These are phyloP conservation scores for Lupinus albus DNA, from an alignment of 306 rosid species.

Conservation along the genomic window DNA sequence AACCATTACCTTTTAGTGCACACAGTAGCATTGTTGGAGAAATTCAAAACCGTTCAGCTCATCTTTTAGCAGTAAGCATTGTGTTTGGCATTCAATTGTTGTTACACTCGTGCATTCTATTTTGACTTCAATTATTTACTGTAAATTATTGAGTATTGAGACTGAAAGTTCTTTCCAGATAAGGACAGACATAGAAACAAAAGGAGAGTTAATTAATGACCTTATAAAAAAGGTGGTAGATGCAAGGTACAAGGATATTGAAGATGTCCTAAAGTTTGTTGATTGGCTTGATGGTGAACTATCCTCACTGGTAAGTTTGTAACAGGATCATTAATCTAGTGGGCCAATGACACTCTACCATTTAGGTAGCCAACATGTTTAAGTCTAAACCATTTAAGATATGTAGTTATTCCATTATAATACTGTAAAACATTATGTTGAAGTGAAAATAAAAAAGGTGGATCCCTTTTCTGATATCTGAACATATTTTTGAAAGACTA, in stretches of 20 bases:
- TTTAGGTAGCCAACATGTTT: constrained; percentile 1
- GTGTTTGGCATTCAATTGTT: constrained; percentile 13
- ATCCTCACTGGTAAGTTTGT: constrained; percentile 73
- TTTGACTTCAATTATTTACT: constrained; percentile 17
- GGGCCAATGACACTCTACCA: constrained; percentile 7
- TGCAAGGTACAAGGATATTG: constrained; percentile 70
- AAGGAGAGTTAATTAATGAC: constrained; percentile 82
- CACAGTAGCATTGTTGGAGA: constrained; percentile 94
- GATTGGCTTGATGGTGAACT: constrained; percentile 89
- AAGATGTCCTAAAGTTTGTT: constrained; percentile 82
- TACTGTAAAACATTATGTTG: background rate
- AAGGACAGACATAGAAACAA: constrained; percentile 82
- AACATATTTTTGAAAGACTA: background rate
- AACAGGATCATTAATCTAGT: constrained; percentile 26
- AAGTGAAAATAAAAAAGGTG: background rate
- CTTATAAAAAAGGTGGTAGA: constrained; percentile 72
- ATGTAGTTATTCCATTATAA: background rate
- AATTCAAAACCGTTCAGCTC: constrained; percentile 91
- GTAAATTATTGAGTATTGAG: constrained; percentile 24
- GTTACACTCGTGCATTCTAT: constrained; percentile 27
- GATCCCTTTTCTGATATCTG: constrained; percentile 10
- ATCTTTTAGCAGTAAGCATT: constrained; percentile 82
- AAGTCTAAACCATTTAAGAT: background rate
- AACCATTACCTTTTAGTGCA: constrained; percentile 57
- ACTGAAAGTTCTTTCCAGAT: constrained; percentile 58